Evolutionary conservation across 2,329 filamentous ascomycete genomes (phyloP), one percentile per base, ranked within the genome.

Genomic region (Catunica adiposa): DNA sequence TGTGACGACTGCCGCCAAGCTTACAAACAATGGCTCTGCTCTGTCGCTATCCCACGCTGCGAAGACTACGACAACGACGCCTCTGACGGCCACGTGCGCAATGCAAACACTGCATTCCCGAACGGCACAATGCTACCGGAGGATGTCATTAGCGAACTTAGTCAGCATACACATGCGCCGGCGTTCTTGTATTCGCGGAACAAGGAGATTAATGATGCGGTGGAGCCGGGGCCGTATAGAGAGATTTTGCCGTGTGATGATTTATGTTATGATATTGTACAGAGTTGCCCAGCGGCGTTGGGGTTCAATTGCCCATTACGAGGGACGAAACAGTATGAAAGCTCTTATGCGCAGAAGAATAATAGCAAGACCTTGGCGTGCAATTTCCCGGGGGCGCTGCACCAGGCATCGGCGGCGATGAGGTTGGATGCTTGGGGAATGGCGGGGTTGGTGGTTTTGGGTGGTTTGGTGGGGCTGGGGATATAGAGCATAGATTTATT

Each of bases 21-120:
- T 7, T 98, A 98, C 75, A 96, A 94, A 67, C 75, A 82, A 64
- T 98, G 92, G 92, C 81, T 98, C 20, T 98, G 92, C 71, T 85
- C 87, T 23, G 89, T 97, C 26, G 84, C 82, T 15, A 92, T 98
- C 59, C 92, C 92, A 1, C 85, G 89, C 29, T 98, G 92, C 71
- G 83, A 87, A 64, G 90, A 96, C 69, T 92, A 86, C 63, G 78
- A 75, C 53, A 78, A 74, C 51, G 63, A 66, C 1, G 71, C 73
- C 14, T 54, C 67, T 1, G 69, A 69, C 60, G 68, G 72, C 1
- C 67, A 73, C 29, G 63, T 68, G 20, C 84, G 92, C 48, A 92
- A 90, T 63, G 76, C 88, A 54, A 79, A 74, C 31, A 79, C 83
- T 58, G 62, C 75, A 0, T 90, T 89, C 62, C 76, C 83, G 17